Conservation (phyloP, 1,284 basidiomycete genomes). For the Ceratobasidium sp. region DNA sequence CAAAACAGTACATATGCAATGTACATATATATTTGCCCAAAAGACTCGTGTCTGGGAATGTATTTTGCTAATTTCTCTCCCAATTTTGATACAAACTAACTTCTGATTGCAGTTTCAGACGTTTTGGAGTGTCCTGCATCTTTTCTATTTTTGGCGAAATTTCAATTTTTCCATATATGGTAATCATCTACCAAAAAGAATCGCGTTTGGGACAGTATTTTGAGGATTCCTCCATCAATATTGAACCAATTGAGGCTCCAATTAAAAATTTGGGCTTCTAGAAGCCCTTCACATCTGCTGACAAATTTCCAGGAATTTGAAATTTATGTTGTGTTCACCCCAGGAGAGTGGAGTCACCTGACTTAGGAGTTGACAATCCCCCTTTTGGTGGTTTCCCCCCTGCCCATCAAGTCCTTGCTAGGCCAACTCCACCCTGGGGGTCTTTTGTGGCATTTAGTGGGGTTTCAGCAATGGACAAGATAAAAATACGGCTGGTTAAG, state of each 20-base stretch:
- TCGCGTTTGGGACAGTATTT: slow-evolving; percentile 10
- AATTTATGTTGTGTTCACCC: slow-evolving; percentile 2
- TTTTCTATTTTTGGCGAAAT: too few species aligned
- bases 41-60: background rate
- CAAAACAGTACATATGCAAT: background rate
- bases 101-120: background rate
- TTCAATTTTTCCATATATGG: too few species aligned
- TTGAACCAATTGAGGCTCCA: background rate
- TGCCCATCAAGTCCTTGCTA: too few species aligned
- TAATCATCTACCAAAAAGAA: background rate
- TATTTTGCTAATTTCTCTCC: background rate
- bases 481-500: background rate
- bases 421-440: background rate
- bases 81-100: background rate
- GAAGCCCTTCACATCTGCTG: background rate
- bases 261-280: background rate
- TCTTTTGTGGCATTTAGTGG: slow-evolving; percentile 22
- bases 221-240: slow-evolving; percentile 4
- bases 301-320: slow-evolving; percentile 12
- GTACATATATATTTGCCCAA: background rate
- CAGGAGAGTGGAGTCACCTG: background rate
- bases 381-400: background rate
- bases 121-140: too few species aligned
- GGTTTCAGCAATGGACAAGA: background rate
- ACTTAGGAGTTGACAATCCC: background rate